Conservation (phyloP, 257 asterid genomes). For the Nicotiana tabacum region DNA sequence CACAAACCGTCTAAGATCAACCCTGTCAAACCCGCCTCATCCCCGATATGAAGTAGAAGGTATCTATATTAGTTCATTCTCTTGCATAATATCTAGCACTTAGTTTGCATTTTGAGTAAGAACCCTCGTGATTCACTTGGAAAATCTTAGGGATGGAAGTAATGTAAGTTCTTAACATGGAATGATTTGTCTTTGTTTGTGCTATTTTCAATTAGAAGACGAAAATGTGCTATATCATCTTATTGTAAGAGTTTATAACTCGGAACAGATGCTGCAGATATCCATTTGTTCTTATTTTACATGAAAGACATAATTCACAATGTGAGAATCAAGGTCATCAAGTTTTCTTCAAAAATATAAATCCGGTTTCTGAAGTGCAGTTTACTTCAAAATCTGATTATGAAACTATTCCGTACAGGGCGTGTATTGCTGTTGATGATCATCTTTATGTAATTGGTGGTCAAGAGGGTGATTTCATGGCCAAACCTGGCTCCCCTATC, state of each 20-base stretch:
- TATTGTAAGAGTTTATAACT: neutral
- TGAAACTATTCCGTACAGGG: conserved; percentile 28
- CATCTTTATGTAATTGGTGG: conserved; percentile 70
- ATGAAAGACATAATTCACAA: too few species aligned
- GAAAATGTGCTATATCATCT: neutral
- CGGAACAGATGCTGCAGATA: neutral
- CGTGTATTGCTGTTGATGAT: conserved; percentile 53
- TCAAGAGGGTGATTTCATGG: conserved; percentile 83
- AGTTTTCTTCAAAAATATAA: neutral
- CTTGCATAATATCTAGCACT: too few species aligned
- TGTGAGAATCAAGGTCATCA: neutral
- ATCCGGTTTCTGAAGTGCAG: neutral
- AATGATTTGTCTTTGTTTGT: too few species aligned
- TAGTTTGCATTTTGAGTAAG: neutral
- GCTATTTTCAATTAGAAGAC: neutral
- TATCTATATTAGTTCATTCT: too few species aligned
- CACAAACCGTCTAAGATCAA: too few species aligned
- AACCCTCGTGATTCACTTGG: neutral
- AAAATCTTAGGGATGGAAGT: neutral
- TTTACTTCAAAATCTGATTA: neutral
- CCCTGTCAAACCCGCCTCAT: too few species aligned
- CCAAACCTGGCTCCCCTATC: conserved; percentile 78
- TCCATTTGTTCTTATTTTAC: too few species aligned
- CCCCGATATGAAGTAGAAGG: too few species aligned
- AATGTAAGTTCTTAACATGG: too few species aligned